phyloP scores from a whole-genome alignment of 305 asterid species.

The Fraxinus greggii region DNA sequence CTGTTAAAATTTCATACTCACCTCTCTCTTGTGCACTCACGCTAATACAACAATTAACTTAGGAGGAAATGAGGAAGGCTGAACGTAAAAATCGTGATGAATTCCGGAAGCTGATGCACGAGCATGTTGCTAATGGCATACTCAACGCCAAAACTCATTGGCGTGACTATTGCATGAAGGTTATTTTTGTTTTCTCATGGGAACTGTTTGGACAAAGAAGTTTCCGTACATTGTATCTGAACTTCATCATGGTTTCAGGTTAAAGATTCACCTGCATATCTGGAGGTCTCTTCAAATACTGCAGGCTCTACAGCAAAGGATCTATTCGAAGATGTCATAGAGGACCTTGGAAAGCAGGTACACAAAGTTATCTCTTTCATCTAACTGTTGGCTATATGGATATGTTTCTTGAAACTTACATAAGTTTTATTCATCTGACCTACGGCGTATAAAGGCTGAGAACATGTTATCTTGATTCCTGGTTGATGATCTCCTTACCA shows the following conservation, averaged over 20 bases:
- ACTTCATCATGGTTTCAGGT: slow-evolving; percentile 55
- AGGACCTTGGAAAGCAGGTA: slow-evolving; percentile 89
- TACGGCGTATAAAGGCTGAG: background rate
- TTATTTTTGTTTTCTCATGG: slow-evolving; percentile 30
- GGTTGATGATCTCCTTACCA: slow-evolving; percentile 2
- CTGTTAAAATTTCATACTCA: slow-evolving; percentile 7
- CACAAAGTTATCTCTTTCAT: slow-evolving; percentile 1
- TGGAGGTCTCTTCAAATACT: slow-evolving; percentile 75
- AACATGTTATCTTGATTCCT: background rate
- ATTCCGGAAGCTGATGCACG: slow-evolving; percentile 92
- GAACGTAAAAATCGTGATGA: slow-evolving; percentile 97
- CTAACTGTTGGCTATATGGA: background rate
- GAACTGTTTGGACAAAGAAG: background rate
- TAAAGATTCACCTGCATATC: slow-evolving; percentile 77
- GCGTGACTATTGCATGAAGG: slow-evolving; percentile 90
- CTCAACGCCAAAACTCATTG: slow-evolving; percentile 68
- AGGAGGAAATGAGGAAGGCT: slow-evolving; percentile 83
- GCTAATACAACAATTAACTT: slow-evolving; percentile 25
- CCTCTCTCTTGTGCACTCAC: slow-evolving; percentile 14
- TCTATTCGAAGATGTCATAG: slow-evolving; percentile 78
- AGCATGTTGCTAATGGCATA: slow-evolving; percentile 67
- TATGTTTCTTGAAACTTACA: background rate
- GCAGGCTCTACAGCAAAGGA: slow-evolving; percentile 80
- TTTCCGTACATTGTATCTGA: slow-evolving; percentile 12
- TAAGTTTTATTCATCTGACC: background rate